A percentile compares a stretch with the other conserved stretches of the same genome.
Evolutionary conservation across 345 rosid genomes (phyloP).

Genomic region (Nasturtium officinale): DNA sequence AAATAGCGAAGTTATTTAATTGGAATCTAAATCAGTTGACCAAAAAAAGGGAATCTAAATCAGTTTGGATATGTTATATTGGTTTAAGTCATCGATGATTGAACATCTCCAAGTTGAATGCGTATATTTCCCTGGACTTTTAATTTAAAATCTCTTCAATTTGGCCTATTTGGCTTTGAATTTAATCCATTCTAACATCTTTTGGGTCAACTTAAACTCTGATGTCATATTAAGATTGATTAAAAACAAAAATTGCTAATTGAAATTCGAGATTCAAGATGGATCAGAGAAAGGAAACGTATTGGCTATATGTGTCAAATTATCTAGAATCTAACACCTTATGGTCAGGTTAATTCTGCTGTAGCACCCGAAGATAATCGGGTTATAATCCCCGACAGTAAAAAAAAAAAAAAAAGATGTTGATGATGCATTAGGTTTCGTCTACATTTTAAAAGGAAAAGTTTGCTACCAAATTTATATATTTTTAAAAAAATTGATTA

Average conservation of each 20-base stretch:
- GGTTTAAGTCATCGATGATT: background rate
- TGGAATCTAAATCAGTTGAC: background rate
- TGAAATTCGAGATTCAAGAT: background rate
- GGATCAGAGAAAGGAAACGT: background rate
- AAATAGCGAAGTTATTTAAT: background rate
- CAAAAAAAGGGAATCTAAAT: background rate
- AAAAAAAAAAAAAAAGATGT: background rate
- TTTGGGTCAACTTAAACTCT: background rate
- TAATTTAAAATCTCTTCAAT: background rate
- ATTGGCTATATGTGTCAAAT: background rate
- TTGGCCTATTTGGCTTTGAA: background rate
- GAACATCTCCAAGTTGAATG: background rate
- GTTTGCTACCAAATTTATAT: too few species aligned
- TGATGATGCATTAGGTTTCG: background rate
- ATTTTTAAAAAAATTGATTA: too few species aligned
- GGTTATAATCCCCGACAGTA: background rate
- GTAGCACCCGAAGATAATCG: background rate
- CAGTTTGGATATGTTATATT: background rate
- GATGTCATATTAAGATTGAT: background rate
- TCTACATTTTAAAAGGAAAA: too few species aligned
- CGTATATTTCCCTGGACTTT: too few species aligned
- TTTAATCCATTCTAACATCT: background rate
- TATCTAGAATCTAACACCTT: background rate
- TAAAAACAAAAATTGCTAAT: background rate
- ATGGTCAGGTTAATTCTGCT: background rate